Evolutionary conservation across 2,329 filamentous ascomycete genomes (phyloP), one percentile per base, ranked within the genome.

Genomic region (Phoma sp.): DNA sequence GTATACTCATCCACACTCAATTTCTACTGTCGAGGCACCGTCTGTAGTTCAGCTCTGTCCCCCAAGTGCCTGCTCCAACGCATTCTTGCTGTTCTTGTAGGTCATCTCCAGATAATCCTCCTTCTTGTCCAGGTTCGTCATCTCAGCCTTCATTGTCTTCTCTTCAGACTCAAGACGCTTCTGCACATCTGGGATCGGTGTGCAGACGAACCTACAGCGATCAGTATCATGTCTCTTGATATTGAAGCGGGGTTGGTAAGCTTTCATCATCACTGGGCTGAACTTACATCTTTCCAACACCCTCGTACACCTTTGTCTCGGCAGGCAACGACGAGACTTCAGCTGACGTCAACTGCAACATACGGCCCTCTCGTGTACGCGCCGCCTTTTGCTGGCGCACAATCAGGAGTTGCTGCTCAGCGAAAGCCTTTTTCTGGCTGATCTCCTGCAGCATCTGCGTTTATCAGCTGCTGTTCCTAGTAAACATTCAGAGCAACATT

Each of bases 41-140:
- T 7, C 22, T 12, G 8, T 24, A 4, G 32, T 43, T 44, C 35
- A 57, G 15, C 43, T 44, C 33, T 51, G 47, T 19, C 70, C 62
- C 77, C 85, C 85, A 70, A 98, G 84, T 73, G 98, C 94, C 76
- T 92, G 89, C 74, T 96, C 89, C 65, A 98, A 89, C 71, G 96
- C 92, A 64, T 93, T 88, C 66, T 89, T 88, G 77, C 92, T 96
- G 72, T 98, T 99, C 80, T 96, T 92, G 74, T 92, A 90, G 44
- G 95, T 98, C 54, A 92, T 96, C 80, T 98, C 94, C 39, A 98
- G 82, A 72, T 97, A 98, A 67, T 94, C 86, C 68, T 97, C 81
- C 76, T 91, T 92, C 84, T 98, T 96, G 64, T 90, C 88, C 61
- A 98, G 78, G 61, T 88, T 89, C 36, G 89, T 83, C 58, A 96